These are phyloP conservation scores for Penicillium frequentans DNA, from an alignment of 2,329 filamentous ascomycete genomes.

Conservation along the genomic window DNA sequence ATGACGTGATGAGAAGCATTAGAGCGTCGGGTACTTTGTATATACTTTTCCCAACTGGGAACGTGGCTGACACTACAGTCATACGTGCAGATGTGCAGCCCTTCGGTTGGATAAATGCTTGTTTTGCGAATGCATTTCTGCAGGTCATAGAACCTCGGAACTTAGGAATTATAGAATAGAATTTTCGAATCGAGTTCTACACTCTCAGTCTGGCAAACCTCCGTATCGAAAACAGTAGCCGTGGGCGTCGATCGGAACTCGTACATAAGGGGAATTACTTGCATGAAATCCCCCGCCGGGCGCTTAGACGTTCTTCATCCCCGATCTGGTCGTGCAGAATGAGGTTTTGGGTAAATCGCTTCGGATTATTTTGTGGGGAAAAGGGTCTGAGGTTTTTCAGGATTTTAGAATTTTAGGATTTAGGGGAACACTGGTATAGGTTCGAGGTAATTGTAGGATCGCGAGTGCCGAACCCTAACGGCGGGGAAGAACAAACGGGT, in stretches of 20 bases:
- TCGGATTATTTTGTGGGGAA: not conserved
- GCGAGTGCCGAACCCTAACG: not conserved
- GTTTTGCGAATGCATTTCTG: not conserved
- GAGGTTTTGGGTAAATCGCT: slow-evolving; percentile 1
- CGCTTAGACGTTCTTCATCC: slow-evolving; percentile 9
- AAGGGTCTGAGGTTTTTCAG: not conserved
- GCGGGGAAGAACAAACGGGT: not conserved
- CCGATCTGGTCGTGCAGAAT: not conserved
- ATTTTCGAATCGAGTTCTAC: too few species aligned
- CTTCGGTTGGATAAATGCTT: slow-evolving; percentile 18
- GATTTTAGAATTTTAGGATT: not conserved
- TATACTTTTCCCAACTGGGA: not conserved
- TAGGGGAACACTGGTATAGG: not conserved
- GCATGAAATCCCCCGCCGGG: not conserved
- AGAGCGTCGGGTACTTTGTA: not conserved
- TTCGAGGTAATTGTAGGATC: not conserved
- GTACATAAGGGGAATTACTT: not conserved
- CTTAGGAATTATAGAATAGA: not conserved
- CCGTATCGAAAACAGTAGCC: slow-evolving; percentile 9
- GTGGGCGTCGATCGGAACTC: not conserved
- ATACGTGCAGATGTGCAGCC: not conserved
- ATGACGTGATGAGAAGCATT: not conserved
- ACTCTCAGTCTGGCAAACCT: not conserved
- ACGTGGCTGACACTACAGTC: not conserved
- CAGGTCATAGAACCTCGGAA: not conserved